A percentile compares a stretch with the other conserved stretches of the same genome.
Conservation (phyloP, 305 asterid species). For the Rubia peregrina region DNA sequence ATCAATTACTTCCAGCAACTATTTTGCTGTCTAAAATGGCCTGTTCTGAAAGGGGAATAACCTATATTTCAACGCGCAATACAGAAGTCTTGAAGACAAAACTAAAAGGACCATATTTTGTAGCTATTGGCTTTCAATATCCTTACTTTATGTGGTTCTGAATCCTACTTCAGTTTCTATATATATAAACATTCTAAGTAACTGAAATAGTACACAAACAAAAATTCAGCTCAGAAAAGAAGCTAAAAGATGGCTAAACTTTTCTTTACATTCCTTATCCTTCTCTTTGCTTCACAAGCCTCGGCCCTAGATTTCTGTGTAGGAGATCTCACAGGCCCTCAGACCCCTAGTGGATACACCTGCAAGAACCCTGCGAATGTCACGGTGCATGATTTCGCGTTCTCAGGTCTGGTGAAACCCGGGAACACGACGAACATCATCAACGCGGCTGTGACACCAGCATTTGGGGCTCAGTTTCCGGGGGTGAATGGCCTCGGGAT, state of each 20-base stretch:
- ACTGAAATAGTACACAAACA: not conserved
- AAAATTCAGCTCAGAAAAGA: not conserved
- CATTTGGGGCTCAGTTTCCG: slow-evolving; percentile 61
- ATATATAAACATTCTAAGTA: not conserved
- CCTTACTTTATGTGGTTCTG: not conserved
- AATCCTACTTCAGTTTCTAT: not conserved
- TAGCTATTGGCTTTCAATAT: slow-evolving; percentile 6
- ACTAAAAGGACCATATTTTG: slow-evolving; percentile 25
- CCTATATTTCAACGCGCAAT: not conserved
- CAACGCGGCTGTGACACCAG: slow-evolving; percentile 56
- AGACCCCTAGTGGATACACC: slow-evolving; percentile 51
- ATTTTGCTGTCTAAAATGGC: slow-evolving; percentile 7
- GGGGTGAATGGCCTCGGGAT: slow-evolving; percentile 64
- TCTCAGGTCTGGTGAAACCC: slow-evolving; percentile 35
- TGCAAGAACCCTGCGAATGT: slow-evolving; percentile 54
- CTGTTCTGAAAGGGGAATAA: slow-evolving; percentile 27
- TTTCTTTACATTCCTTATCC: slow-evolving; percentile 26
- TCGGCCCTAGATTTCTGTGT: slow-evolving; percentile 64
- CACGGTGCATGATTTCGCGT: slow-evolving; percentile 41
- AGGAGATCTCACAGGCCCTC: slow-evolving; percentile 40
- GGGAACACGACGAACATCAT: slow-evolving; percentile 66
- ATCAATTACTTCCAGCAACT: slow-evolving; percentile 11
- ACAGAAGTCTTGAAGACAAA: not conserved
- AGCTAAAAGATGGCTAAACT: slow-evolving; percentile 33
- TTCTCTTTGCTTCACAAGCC: slow-evolving; percentile 27